These are phyloP conservation scores for Talaromyces rugulosus DNA, from an alignment of 2,329 filamentous ascomycete species.

Conservation along the genomic window DNA sequence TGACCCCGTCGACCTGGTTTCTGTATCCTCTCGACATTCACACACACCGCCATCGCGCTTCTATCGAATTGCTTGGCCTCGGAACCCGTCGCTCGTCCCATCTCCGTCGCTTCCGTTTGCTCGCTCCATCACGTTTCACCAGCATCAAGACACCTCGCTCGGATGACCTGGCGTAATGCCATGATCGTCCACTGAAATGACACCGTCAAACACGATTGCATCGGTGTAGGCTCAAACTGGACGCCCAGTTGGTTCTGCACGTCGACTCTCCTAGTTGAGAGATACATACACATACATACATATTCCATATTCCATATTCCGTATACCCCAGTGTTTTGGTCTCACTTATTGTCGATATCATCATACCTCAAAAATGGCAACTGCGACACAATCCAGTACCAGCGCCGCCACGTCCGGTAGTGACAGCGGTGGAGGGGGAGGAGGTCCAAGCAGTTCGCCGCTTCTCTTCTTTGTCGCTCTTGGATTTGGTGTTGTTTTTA, in stretches of 20 bases:
- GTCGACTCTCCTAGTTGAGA: background rate
- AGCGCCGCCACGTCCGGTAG: constrained; percentile 21
- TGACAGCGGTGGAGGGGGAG: constrained; percentile 11
- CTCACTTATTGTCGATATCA: background rate
- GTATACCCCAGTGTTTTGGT: background rate
- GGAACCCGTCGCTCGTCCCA: background rate
- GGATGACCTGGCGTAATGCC: background rate
- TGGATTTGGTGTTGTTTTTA: constrained; percentile 97
- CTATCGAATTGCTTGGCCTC: background rate
- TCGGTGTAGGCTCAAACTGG: background rate
- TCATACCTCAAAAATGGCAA: constrained; percentile 20
- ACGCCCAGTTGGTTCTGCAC: background rate
- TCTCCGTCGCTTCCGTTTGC: no score
- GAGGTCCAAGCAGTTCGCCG: constrained; percentile 64
- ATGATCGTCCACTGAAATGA: background rate
- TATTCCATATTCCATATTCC: background rate
- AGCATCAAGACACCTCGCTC: background rate
- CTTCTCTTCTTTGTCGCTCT: constrained; percentile 90
- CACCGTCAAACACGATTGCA: background rate
- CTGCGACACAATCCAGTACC: constrained; percentile 22
- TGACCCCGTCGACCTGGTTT: background rate
- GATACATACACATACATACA: background rate
- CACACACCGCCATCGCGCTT: background rate
- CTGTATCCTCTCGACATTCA: background rate
- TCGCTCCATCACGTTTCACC: no score